phyloP scores from a whole-genome alignment of 768 basidiomycete species.

The Botryobasidium botryosum region DNA sequence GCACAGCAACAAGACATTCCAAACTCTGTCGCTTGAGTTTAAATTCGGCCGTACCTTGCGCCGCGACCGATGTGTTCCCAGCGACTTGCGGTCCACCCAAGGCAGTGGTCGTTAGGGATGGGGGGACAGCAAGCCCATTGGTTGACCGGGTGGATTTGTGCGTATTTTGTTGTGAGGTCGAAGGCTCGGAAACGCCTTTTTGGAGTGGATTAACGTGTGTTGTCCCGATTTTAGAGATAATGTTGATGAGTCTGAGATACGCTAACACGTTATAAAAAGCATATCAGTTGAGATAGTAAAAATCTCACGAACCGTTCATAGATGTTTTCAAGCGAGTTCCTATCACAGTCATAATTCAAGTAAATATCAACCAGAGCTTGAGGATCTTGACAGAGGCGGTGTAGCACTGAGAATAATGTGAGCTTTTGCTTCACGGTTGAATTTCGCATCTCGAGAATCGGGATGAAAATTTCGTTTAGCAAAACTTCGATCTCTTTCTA shows the following conservation, averaged over 20 bases:
- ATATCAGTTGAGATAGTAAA: neutral
- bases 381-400: conserved; percentile 82
- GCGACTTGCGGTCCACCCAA: conserved; percentile 33
- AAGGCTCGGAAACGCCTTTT: conserved; percentile 36
- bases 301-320: conserved; percentile 64
- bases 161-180: conserved; percentile 27
- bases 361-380: conserved; percentile 97
- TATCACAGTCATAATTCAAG: conserved; percentile 97
- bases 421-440: conserved; percentile 92
- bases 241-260: conserved; percentile 63
- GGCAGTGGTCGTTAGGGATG: conserved; percentile 48
- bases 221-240: conserved; percentile 82
- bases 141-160: conserved; percentile 16
- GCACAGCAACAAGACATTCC: conserved; percentile 80
- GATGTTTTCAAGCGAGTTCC: conserved; percentile 87
- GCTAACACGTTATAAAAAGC: neutral
- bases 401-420: conserved; percentile 75
- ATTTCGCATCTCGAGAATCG: conserved; percentile 94
- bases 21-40: conserved; percentile 82
- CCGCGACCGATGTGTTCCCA: conserved; percentile 37
- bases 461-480: conserved; percentile 96
- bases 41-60: conserved; percentile 53
- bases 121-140: conserved; percentile 28
- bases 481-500: conserved; percentile 99
- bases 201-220: conserved; percentile 24